phyloP scores from a whole-genome alignment of 2,329 filamentous ascomycete species.

The Penicillium occitanis region DNA sequence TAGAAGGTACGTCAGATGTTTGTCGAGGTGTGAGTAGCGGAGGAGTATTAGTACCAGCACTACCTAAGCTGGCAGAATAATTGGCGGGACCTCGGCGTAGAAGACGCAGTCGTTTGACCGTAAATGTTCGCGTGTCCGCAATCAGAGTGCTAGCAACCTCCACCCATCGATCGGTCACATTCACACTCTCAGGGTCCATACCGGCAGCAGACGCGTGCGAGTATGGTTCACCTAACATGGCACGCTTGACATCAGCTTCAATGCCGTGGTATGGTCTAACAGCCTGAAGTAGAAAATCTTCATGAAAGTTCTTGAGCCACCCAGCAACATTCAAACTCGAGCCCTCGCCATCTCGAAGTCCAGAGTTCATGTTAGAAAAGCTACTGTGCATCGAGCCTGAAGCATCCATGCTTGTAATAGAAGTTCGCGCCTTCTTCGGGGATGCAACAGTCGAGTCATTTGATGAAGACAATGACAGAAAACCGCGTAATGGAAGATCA shows the following conservation, averaged over 20 bases:
- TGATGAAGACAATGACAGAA: slow-evolving; percentile 48
- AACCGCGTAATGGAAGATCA: slow-evolving; percentile 56
- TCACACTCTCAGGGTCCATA: slow-evolving; percentile 29
- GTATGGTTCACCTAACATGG: slow-evolving; percentile 58
- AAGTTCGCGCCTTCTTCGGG: slow-evolving; percentile 46
- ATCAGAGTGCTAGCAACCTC: slow-evolving; percentile 59
- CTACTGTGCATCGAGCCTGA: slow-evolving; percentile 47
- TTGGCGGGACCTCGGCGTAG: slow-evolving; percentile 45
- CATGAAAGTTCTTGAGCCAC: slow-evolving; percentile 58
- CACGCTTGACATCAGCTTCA: slow-evolving; percentile 55
- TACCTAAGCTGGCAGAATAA: slow-evolving; percentile 25
- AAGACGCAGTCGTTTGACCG: slow-evolving; percentile 57
- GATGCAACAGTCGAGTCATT: slow-evolving; percentile 47
- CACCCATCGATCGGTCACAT: slow-evolving; percentile 51
- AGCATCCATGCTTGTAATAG: slow-evolving; percentile 54
- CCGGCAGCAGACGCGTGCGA: slow-evolving; percentile 38
- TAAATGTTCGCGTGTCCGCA: slow-evolving; percentile 55
- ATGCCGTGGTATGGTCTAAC: slow-evolving; percentile 55
- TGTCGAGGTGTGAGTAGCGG: slow-evolving; percentile 30
- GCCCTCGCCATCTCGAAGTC: slow-evolving; percentile 41
- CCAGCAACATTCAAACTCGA: slow-evolving; percentile 58
- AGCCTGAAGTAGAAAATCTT: slow-evolving; percentile 60
- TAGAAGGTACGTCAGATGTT: slow-evolving; percentile 26
- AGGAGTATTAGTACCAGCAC: slow-evolving; percentile 27
- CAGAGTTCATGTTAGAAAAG: slow-evolving; percentile 35